These are phyloP conservation scores for Digitaria exilis DNA, from an alignment of 202 grass and related monocot genomes.

Conservation along the genomic window DNA sequence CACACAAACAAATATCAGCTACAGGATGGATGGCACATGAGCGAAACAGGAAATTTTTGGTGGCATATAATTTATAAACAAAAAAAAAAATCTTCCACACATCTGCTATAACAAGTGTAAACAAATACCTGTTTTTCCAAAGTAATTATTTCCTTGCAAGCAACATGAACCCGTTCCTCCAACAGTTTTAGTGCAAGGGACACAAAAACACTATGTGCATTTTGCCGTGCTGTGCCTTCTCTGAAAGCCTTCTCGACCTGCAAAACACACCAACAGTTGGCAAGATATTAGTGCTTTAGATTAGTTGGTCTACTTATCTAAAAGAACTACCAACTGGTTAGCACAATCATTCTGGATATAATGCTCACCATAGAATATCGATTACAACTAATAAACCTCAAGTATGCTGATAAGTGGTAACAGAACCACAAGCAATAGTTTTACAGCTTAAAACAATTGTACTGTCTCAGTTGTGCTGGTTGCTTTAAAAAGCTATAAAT, in stretches of 20 bases:
- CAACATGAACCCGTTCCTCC: conserved; percentile 92
- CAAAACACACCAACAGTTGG: conserved; percentile 11
- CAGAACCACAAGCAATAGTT: not conserved
- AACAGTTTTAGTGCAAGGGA: conserved; percentile 86
- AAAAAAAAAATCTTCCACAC: too few relatives aligned
- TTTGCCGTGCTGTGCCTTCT: conserved; percentile 94
- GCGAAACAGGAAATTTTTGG: not conserved
- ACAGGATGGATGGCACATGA: not conserved
- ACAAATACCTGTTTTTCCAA: conserved; percentile 86
- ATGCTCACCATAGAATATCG: not conserved
- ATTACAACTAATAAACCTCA: not conserved
- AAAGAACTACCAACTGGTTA: not conserved
- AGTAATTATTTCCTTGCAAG: conserved; percentile 94
- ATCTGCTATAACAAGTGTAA: conserved; percentile 9
- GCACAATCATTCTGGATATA: not conserved
- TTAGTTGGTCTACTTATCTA: not conserved
- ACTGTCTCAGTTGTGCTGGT: not conserved
- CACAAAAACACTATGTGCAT: conserved; percentile 95
- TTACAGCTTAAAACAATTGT: not conserved
- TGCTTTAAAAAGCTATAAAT: conserved; percentile 8
- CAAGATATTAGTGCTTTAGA: not conserved
- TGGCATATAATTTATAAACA: not conserved
- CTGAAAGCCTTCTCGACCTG: conserved; percentile 95
- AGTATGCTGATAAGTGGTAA: conserved; percentile 6
- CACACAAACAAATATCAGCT: not conserved